Base-by-base conservation (phyloP, 768 basidiomycete genomes). In the Tricholomella constricta region DNA sequence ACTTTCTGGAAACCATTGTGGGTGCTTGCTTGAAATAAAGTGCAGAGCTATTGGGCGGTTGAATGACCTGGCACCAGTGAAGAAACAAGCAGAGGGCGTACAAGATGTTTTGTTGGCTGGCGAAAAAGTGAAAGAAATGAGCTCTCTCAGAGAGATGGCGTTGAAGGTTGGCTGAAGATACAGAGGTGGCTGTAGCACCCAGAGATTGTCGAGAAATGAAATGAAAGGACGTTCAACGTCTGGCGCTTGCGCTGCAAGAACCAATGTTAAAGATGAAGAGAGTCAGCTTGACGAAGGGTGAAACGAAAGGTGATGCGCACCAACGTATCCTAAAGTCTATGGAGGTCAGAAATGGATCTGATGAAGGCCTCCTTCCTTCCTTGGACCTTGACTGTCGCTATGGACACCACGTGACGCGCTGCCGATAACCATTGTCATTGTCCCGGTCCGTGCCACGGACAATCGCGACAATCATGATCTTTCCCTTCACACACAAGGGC, bases 151-250 rank as follows among this genome's bases (percentile, higher is more conserved):
- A 83, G 83, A 81, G 73, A 54, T 57, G 49, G 45, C 59, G 54
- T 55, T 72, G 68, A 58, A 58, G 50, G 37, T 46, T 54, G 34
- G 52, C 36, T 61, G 66, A 68, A 70, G 62, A 63, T 65, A 70
- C 66, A 73, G 68, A 72, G 73, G 69, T 56, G 69, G 69, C 70
- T 72, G 66, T 68, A 76, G 75, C 69, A 71, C 76, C 76, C 63
- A 68, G 52, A 58, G 52, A 58, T 62, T 22, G 63, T 54, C 62
- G 15, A 61, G 59, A 62, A 61, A 66, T 65, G 67, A 66, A 71
- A 65, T 64, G 65, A 65, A 71, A 73, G 68, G 84, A 83, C 86
- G 86, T 67, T 88, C 86, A 82, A 88, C 87, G 87, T 74, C 85
- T 74, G 68, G 70, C 61, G 69, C 69, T 77, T 70, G 78, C 74